Base-by-base conservation (phyloP, 139 green algal genomes). In the Chlamydomonas sp. region DNA sequence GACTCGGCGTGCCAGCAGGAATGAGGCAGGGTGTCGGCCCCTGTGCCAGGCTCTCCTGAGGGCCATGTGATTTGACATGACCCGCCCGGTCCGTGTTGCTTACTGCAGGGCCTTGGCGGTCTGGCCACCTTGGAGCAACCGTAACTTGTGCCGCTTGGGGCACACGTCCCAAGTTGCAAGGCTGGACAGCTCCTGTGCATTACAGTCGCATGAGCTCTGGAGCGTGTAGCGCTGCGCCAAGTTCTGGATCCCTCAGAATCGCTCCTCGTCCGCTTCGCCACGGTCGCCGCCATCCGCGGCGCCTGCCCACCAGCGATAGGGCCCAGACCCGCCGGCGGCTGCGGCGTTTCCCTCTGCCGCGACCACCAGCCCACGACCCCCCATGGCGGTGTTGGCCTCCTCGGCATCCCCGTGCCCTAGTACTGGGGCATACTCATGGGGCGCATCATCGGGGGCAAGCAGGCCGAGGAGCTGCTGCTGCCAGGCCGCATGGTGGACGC, bases 331-430 rank as follows among this genome's bases (percentile, higher is more conserved):
- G 97, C 97, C 10, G 97, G 97, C 63, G 97, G 97, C 14, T 99
- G 97, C 93, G 93, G 91, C 58, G 94, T 99, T 57, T 86, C 96
- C 2, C 80, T 99, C 79, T 98, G 95, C 91, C 98, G 97, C 87
- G 97, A 99, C 87, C 85, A 95, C 73, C 93, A 96, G 58, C 72
- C 98, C 20, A 98, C 98, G 91, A 97, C 94, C 0, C 93, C 96
- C 3, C 78, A 86, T n/a, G 95, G 94, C 9, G 72, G 69, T 12
- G 94, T 96, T 62, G 96, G 97, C 1, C 84, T 98, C 64, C 71
- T 89, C 58, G 97, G 97, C 68, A 98, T 99, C 77, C 86, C 93
- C 3, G 97, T 99, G 16, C 97, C 97, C 4, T 96, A 95, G 88
- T 98, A 93, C 77, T 98, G 96, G 96, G 94, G 77, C 12, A 15